Conservation (phyloP, 257 asterid species). For the Nicotiana obtusifolia region DNA sequence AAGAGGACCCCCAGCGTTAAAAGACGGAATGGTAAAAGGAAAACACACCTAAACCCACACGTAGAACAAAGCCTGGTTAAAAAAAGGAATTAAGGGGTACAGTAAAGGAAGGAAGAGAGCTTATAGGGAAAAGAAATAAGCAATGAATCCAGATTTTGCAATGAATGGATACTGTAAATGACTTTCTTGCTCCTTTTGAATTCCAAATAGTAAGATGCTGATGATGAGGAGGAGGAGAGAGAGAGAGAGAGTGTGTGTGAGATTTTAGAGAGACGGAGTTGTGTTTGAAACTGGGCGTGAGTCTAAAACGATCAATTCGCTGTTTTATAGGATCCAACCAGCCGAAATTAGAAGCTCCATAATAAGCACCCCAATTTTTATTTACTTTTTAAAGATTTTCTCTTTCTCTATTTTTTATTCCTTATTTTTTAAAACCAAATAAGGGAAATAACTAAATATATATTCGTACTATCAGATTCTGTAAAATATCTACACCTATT, state of each 20-base stretch:
- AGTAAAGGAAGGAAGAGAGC: neutral
- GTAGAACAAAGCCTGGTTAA: constrained; percentile 3
- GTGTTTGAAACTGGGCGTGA: constrained; percentile 19
- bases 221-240: neutral
- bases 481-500: constrained; percentile 22
- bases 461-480: constrained; percentile 12
- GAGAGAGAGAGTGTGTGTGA: neutral
- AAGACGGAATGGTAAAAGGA: constrained; percentile 28
- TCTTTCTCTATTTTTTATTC: neutral
- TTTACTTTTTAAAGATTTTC: neutral
- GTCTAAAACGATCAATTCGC: constrained; percentile 32
- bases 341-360: constrained; percentile 30
- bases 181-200: neutral
- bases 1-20: constrained; percentile 23
- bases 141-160: neutral
- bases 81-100: neutral
- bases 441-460: neutral
- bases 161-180: neutral
- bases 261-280: constrained; percentile 14
- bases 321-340: constrained; percentile 55
- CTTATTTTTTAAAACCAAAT: neutral
- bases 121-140: neutral
- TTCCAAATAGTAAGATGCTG: neutral
- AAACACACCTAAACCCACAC: neutral
- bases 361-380: constrained; percentile 5